A percentile compares a stretch with the other conserved stretches of the same genome.
phyloP scores from a whole-genome alignment of 2,329 filamentous ascomycete species.

The Calonectria multiphialidica region DNA sequence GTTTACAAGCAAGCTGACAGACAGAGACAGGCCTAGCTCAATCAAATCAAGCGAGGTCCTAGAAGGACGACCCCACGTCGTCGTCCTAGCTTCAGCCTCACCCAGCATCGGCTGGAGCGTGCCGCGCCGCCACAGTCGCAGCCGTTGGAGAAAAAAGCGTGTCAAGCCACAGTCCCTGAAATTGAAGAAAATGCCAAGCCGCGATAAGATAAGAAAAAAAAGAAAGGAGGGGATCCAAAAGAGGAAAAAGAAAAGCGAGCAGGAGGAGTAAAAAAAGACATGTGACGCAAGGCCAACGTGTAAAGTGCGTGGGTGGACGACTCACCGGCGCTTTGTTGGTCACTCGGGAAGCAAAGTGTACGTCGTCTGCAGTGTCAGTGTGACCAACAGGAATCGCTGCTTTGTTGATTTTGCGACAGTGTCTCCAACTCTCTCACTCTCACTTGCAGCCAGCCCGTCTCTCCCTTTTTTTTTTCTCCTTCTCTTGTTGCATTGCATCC shows the following conservation, averaged over 20 bases:
- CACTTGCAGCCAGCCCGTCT: neutral
- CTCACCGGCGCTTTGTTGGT: neutral
- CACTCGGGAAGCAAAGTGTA: conserved; percentile 8
- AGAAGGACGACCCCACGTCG: neutral
- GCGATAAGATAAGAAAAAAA: neutral
- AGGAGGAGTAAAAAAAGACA: neutral
- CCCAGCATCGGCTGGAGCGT: neutral
- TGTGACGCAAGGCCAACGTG: conserved; percentile 14
- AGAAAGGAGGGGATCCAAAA: neutral
- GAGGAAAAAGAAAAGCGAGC: neutral
- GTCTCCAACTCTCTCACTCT: neutral
- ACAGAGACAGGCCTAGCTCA: conserved; percentile 15
- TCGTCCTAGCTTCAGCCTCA: conserved; percentile 17
- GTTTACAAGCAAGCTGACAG: conserved; percentile 21
- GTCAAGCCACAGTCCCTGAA: neutral
- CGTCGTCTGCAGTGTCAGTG: conserved; percentile 2
- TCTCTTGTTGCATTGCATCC: neutral
- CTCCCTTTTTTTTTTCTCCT: neutral
- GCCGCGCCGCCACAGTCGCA: conserved; percentile 24
- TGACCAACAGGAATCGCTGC: conserved; percentile 3
- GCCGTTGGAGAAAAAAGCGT: neutral
- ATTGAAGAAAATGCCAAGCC: neutral
- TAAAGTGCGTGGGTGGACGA: neutral
- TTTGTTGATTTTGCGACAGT: neutral
- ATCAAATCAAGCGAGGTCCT: neutral